These are phyloP conservation scores for Macrolepiota albuminosa DNA, from an alignment of 768 basidiomycete genomes.

Conservation along the genomic window DNA sequence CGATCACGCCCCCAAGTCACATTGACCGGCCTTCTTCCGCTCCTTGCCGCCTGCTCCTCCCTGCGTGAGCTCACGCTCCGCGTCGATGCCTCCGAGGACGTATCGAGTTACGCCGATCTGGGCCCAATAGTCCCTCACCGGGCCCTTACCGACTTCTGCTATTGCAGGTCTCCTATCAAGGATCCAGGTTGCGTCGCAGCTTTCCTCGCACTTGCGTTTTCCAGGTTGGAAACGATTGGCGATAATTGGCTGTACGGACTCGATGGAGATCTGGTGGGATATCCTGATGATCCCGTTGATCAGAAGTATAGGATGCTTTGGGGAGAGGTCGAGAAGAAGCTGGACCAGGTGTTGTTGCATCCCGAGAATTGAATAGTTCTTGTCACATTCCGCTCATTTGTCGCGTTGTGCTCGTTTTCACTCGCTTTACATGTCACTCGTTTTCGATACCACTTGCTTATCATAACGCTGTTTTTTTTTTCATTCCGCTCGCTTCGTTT, in stretches of 20 bases:
- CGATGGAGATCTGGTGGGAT: neutral
- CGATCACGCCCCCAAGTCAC: neutral
- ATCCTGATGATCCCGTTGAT: conserved; percentile 7
- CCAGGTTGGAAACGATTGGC: neutral
- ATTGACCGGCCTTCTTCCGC: conserved; percentile 4
- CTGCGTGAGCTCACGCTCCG: conserved; percentile 9
- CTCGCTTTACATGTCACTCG: neutral
- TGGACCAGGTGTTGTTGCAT: conserved; percentile 5
- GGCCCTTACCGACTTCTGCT: conserved; percentile 3
- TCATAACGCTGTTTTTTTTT: neutral
- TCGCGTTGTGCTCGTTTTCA: too few species aligned
- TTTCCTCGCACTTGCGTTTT: neutral
- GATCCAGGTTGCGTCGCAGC: conserved; percentile 1
- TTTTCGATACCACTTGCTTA: neutral
- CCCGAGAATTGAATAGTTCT: neutral
- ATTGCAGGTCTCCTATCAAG: conserved; percentile 9
- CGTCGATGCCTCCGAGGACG: conserved; percentile 8
- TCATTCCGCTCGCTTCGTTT: neutral
- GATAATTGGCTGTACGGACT: conserved; percentile 7
- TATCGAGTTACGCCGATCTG: conserved; percentile 3
- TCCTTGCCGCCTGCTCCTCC: conserved; percentile 2
- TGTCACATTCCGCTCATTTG: too few species aligned
- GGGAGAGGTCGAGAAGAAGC: conserved; percentile 4
- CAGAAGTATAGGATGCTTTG: conserved; percentile 3
- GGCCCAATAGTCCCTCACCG: conserved; percentile 6